A percentile compares a stretch with the other conserved stretches of the same genome.
These are phyloP conservation scores for Fusarium sp. DNA, from an alignment of 2,329 filamentous ascomycete species.

Conservation along the genomic window DNA sequence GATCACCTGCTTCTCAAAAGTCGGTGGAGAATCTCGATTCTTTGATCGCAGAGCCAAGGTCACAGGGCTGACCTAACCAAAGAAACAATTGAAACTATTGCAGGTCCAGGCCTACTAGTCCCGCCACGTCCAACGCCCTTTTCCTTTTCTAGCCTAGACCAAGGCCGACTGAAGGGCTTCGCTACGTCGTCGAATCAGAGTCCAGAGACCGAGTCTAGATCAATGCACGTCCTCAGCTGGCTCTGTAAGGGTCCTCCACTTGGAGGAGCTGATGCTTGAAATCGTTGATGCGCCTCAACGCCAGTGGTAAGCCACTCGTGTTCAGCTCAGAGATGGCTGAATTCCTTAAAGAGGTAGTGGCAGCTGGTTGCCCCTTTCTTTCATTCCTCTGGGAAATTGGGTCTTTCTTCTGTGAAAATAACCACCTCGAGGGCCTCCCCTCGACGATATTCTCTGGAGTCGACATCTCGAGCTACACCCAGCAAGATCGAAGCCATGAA, in stretches of 20 bases:
- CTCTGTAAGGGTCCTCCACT: not conserved
- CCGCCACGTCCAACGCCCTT: not conserved
- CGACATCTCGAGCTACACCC: not conserved
- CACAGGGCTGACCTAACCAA: not conserved
- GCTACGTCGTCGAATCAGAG: slow-evolving; percentile 1
- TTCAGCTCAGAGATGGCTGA: slow-evolving; percentile 22
- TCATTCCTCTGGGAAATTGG: not conserved
- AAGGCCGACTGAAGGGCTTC: not conserved
- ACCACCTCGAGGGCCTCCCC: not conserved
- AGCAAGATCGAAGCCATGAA: slow-evolving; percentile 1
- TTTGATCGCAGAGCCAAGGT: not conserved
- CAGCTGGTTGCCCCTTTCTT: not conserved
- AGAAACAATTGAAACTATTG: slow-evolving; percentile 1
- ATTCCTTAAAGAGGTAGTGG: not conserved
- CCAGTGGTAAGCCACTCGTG: slow-evolving; percentile 28
- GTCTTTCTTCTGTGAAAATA: not conserved
- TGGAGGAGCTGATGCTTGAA: not conserved
- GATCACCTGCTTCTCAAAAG: not conserved
- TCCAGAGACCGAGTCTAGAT: slow-evolving; percentile 1
- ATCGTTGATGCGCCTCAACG: slow-evolving; percentile 48
- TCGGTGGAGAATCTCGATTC: not conserved
- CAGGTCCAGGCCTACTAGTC: not conserved
- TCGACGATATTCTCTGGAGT: not conserved
- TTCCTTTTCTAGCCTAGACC: not conserved
- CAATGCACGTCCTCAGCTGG: slow-evolving; percentile 6